phyloP scores from a whole-genome alignment of 2,329 filamentous ascomycete species.

The Penicillium nordicum region DNA sequence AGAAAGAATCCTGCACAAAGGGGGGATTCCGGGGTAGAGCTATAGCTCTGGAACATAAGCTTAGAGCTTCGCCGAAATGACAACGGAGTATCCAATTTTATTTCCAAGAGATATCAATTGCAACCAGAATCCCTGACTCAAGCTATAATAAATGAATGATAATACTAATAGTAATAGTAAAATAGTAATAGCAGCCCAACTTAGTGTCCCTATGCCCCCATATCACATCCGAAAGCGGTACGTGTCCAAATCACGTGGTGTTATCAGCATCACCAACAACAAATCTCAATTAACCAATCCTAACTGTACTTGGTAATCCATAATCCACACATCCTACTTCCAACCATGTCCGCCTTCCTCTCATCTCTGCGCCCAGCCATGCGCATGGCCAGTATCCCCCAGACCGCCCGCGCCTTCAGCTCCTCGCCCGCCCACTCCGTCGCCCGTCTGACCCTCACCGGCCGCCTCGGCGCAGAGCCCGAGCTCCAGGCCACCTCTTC shows the following conservation, averaged over 20 bases:
- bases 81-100: background rate
- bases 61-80: background rate
- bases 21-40: background rate
- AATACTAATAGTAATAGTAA: background rate
- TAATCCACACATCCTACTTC: background rate
- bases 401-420: constrained; percentile 68
- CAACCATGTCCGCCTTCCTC: constrained; percentile 46
- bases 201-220: background rate
- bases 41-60: background rate
- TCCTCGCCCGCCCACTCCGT: constrained; percentile 59
- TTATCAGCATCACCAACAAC: background rate
- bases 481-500: constrained; percentile 68
- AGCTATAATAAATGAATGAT: background rate
- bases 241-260: background rate
- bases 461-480: constrained; percentile 75
- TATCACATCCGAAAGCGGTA: constrained; percentile 4
- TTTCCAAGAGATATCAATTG: background rate
- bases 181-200: background rate
- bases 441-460: constrained; percentile 81
- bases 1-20: background rate
- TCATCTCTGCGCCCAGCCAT: constrained; percentile 51
- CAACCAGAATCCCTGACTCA: background rate
- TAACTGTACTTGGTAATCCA: background rate
- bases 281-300: background rate
- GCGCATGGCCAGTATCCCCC: constrained; percentile 44